Base-by-base conservation (phyloP, 1,284 basidiomycete species). In the Ganoderma leucocontextum region DNA sequence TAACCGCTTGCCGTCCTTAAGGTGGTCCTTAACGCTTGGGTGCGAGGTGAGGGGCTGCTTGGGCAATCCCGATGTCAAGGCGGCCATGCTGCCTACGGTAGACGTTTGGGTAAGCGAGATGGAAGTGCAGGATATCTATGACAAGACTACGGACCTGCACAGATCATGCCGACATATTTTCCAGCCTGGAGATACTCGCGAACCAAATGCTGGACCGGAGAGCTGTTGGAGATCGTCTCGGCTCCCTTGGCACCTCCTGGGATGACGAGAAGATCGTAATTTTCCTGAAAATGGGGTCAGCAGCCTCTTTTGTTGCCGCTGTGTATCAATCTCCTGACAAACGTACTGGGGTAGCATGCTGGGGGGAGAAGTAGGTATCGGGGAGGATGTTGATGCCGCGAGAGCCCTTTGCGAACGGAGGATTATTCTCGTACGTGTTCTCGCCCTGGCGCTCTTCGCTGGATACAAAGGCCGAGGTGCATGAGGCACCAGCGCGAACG, bases 171-270 rank as follows among this genome's bases (percentile, higher is more conserved):
- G 22, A 95, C 91, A 39, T 87, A 79, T 75, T 92, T 94, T 22
- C 83, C 85, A 15, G 82, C 75, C 29, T 86, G 81, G 60, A 93
- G 80, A 75, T 89, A 94, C n/a, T 84, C 80, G 57, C 83, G 81
- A 13, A 96, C 84, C 15, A 95, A 83, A 0, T 82, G 79, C 76
- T 94, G 91, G 1, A 96, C 92, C 4, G 81, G 82, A 25, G 80
- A 73, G 70, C 86, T 89, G 41, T 81, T 79, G 3, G 91, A 87
- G 61, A 96, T 89, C 0, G 89, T 93, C 67, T 93, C 88, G 0
- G 95, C 93, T 15, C 95, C 95, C 75, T 90, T 89, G 0, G 89
- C 88, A 1, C 95, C 95, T 3, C 95, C 95, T 0, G 95, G 95
- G 42, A 96, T 87, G 62, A 96, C 82, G 15, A 95, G 75, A 0